Base-by-base conservation (phyloP, 352 stramenopile genomes). In the Pythium dissotocum region DNA sequence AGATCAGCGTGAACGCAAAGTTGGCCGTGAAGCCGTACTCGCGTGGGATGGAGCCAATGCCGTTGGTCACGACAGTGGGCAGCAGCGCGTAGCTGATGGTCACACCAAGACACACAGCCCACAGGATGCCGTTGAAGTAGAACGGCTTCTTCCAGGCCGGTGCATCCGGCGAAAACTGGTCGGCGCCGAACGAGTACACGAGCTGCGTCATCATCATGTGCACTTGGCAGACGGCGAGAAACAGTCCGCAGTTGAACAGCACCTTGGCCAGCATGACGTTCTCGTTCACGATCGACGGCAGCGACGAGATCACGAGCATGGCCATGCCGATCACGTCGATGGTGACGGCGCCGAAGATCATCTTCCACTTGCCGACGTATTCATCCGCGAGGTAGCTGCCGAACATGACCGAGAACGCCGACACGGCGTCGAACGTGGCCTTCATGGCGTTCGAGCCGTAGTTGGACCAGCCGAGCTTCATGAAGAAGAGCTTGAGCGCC, bases 81-180 rank as follows among this genome's bases (percentile, higher is more conserved):
- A 89, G 70, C 32, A 84, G 66, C 3, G 71, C 80, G 65, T 82
- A 89, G 32, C 74, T 70, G 38, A 88, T 67, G 21, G 73, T 53
- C 7, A 77, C 69, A 36, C 81, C 81, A 46, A 87, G 53, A 57
- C 86, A 89, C 48, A 87, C 76, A 38, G 61, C 69, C 65, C 65
- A 81, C 64, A 87, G 86, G 63, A 87, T 85, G 46, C 61, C 83
- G 48, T 69, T 80, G 58, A 88, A 88, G 54, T 78, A 88, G 6
- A 61, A 58, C 26, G 30, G 14, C 52, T 75, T 72, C 40, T 78
- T 51, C 28, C 70, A 44, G 24, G 32, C n/a, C 3, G 68, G 38
- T 26, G 64, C 55, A 10, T 56, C 18, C 26, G 67, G 64, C 13
- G 76, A 38, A 52, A 73, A 78, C 61, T 78, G 72, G 35, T 78